phyloP scores from a whole-genome alignment of 73 alveolate genomes.

The Urostyla sp. region DNA sequence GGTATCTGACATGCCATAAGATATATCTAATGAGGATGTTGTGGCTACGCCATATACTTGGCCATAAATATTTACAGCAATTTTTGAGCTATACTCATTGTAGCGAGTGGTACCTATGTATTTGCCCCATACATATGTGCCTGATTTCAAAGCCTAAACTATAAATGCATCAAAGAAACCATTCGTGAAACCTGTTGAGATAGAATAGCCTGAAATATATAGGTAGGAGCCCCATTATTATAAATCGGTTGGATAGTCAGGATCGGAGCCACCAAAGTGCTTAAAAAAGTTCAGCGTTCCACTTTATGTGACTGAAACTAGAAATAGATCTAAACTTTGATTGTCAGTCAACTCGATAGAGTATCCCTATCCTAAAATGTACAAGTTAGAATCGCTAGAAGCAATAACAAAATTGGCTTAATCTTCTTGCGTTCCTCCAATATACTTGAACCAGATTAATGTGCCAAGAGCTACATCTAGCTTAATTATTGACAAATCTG shows the following conservation, averaged over 20 bases:
- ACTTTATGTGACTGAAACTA: not conserved
- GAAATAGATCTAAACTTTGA: constrained; percentile 20
- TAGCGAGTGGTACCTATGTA: constrained; percentile 34
- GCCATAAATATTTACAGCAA: constrained; percentile 16
- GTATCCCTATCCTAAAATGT: constrained; percentile 36
- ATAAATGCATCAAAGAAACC: constrained; percentile 33
- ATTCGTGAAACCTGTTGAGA: not conserved
- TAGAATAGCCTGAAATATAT: constrained; percentile 8
- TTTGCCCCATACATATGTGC: constrained; percentile 7
- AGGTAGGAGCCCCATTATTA: constrained; percentile 6
- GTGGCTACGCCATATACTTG: not conserved
- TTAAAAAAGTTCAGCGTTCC: constrained; percentile 24
- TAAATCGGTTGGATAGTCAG: constrained; percentile 48
- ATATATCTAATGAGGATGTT: not conserved
- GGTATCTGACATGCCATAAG: constrained; percentile 35
- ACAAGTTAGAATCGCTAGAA: constrained; percentile 6
- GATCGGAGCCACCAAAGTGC: constrained; percentile 43
- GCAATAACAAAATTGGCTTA: not conserved
- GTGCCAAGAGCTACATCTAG: constrained; percentile 27
- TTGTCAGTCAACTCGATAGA: constrained; percentile 22
- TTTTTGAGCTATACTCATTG: constrained; percentile 9
- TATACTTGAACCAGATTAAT: not conserved
- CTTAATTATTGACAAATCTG: constrained; percentile 12
- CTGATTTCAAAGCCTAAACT: not conserved
- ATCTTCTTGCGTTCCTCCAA: constrained; percentile 46